Evolutionary conservation across 768 basidiomycete species (phyloP).

Genomic region (Fomitopsis serialis): DNA sequence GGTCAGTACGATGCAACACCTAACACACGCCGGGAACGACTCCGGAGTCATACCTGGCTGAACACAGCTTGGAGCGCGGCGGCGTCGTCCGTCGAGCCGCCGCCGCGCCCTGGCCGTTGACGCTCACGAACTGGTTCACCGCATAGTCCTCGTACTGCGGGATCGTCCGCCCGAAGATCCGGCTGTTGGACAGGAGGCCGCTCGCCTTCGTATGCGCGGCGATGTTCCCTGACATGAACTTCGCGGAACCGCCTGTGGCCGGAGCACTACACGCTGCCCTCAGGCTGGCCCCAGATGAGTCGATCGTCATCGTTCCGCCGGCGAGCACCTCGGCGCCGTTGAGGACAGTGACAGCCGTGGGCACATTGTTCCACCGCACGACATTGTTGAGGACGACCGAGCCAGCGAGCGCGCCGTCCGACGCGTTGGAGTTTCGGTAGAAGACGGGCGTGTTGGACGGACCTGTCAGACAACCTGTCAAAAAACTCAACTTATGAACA

Average conservation of each 20-base stretch:
- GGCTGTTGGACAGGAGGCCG: conserved; percentile 53
- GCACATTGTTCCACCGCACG: conserved; percentile 52
- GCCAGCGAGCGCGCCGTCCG: conserved; percentile 42
- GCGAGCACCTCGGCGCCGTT: conserved; percentile 47
- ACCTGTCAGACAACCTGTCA: too few species aligned
- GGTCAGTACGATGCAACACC: too few species aligned
- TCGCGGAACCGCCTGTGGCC: conserved; percentile 39
- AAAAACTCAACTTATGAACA: too few species aligned
- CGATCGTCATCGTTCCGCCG: conserved; percentile 59
- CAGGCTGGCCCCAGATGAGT: conserved; percentile 74
- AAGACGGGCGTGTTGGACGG: conserved; percentile 59
- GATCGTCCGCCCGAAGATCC: conserved; percentile 56
- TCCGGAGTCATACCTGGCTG: conserved; percentile 43
- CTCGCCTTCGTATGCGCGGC: conserved; percentile 47
- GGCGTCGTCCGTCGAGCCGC: conserved; percentile 75
- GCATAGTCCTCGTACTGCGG: conserved; percentile 66
- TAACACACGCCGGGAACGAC: too few species aligned
- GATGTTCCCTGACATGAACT: conserved; percentile 49
- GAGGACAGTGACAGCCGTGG: conserved; percentile 52
- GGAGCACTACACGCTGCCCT: conserved; percentile 66
- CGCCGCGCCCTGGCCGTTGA: conserved; percentile 71
- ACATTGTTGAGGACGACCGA: conserved; percentile 66
- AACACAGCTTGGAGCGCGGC: conserved; percentile 58
- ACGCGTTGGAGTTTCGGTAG: conserved; percentile 44
- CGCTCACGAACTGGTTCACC: conserved; percentile 64